phyloP scores from a whole-genome alignment of 495 filamentous ascomycete genomes.

The Daldinia childiae region DNA sequence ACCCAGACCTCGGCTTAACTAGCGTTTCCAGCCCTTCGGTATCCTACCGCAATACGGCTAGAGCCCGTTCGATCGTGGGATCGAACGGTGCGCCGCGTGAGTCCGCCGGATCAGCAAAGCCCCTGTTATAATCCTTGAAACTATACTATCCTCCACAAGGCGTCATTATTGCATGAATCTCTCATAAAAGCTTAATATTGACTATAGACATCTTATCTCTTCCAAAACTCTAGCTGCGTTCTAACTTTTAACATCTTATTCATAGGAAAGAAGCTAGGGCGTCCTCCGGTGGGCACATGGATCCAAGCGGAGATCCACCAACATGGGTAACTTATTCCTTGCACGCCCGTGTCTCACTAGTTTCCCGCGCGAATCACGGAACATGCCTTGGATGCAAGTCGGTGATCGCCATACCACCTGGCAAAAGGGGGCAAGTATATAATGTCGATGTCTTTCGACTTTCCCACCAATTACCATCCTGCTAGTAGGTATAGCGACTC shows the following conservation, averaged over 20 bases:
- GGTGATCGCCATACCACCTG: slow-evolving; percentile 18
- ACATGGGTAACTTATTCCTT: slow-evolving; percentile 11
- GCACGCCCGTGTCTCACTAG: slow-evolving; percentile 11
- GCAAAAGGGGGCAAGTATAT: slow-evolving; percentile 17
- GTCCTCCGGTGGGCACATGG: slow-evolving; percentile 17
- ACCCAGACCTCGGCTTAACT: slow-evolving; percentile 15
- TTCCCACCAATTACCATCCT: background rate
- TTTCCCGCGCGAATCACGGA: slow-evolving; percentile 5
- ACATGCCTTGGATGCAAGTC: background rate
- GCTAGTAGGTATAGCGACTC: background rate
- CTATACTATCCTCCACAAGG: background rate
- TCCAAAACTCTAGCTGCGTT: background rate
- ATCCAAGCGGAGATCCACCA: slow-evolving; percentile 20
- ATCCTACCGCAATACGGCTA: slow-evolving; percentile 9
- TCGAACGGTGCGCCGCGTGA: background rate
- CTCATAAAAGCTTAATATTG: background rate
- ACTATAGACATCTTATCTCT: background rate
- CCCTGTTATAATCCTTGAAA: background rate
- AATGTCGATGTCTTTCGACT: background rate
- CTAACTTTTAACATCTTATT: background rate
- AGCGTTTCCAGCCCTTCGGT: slow-evolving; percentile 25
- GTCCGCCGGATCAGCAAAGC: background rate
- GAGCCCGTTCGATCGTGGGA: background rate
- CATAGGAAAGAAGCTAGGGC: background rate
- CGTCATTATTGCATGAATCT: background rate